Conservation (phyloP, 768 basidiomycete species). For the Lactarius hengduanensis region DNA sequence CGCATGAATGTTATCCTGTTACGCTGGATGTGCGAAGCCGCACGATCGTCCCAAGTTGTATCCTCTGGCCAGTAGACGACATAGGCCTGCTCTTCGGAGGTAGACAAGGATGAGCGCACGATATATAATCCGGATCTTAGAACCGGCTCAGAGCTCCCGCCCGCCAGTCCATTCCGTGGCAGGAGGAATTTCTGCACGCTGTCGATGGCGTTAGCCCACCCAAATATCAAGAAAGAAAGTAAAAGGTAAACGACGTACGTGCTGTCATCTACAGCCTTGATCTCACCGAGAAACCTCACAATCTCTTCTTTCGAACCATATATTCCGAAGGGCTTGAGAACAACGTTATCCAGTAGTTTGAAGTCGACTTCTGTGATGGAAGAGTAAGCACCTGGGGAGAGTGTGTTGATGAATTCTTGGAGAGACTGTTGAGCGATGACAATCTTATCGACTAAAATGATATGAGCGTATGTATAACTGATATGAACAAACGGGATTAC, state of each 20-base stretch:
- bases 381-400: neutral
- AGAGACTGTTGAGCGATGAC: neutral
- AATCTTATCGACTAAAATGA: neutral
- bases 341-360: neutral
- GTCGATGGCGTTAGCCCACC: neutral
- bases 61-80: conserved; percentile 64
- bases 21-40: conserved; percentile 43
- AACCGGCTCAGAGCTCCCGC: neutral
- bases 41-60: conserved; percentile 55
- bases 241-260: neutral
- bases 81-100: conserved; percentile 38
- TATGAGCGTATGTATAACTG: neutral
- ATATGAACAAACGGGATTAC: neutral
- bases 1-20: conserved; percentile 65
- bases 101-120: conserved; percentile 30
- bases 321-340: neutral
- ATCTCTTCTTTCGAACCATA: conserved; percentile 2
- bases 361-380: neutral
- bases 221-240: neutral
- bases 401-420: neutral
- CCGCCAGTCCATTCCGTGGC: neutral
- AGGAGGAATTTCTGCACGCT: neutral
- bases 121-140: conserved; percentile 55
- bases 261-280: neutral
- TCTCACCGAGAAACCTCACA: neutral